phyloP scores from a whole-genome alignment of 2,329 filamentous ascomycete genomes.

The Monilinia aucupariae region DNA sequence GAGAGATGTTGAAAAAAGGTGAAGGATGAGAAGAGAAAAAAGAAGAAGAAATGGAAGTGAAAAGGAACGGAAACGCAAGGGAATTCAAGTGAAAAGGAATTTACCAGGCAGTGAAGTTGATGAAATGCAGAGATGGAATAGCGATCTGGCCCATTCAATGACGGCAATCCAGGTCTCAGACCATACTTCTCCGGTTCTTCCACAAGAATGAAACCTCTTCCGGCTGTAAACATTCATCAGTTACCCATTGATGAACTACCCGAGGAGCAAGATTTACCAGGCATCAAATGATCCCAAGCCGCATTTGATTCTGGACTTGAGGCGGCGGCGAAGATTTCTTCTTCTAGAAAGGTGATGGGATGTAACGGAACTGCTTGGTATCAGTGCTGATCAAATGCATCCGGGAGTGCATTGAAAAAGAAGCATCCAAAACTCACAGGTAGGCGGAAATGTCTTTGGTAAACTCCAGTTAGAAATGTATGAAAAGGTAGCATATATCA shows the following conservation, averaged over 20 bases:
- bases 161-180: background rate
- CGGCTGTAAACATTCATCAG: background rate
- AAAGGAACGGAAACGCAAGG: too few relatives aligned
- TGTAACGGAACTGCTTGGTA: background rate
- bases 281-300: conserved; percentile 9
- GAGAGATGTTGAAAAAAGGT: background rate
- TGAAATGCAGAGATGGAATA: conserved; percentile 15
- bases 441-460: background rate
- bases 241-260: background rate
- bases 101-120: conserved; percentile 15
- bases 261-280: background rate
- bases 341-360: background rate
- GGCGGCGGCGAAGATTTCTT: background rate
- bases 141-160: background rate
- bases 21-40: background rate
- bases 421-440: background rate
- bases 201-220: conserved; percentile 7
- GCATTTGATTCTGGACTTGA: conserved; percentile 1
- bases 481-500: background rate
- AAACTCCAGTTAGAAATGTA: background rate
- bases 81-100: background rate
- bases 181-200: background rate
- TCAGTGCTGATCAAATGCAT: background rate
- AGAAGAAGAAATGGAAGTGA: too few relatives aligned
- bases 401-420: too few relatives aligned